Percentiles rank a stretch among this genome's conserved stretches.
phyloP scores from a whole-genome alignment of 768 basidiomycete genomes.

The Nidula microcarpa region DNA sequence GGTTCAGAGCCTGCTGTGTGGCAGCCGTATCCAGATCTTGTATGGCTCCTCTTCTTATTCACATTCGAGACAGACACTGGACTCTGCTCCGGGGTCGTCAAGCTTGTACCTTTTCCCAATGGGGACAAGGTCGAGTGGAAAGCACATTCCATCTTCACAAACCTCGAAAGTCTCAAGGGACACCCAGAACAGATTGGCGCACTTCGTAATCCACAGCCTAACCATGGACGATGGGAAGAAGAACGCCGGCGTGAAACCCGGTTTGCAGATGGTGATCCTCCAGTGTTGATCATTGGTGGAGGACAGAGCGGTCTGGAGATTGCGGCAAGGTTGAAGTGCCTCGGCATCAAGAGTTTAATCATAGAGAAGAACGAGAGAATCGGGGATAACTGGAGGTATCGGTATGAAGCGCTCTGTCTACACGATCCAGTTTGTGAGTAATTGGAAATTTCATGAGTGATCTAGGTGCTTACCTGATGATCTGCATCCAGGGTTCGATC shows the following conservation, averaged over 20 bases:
- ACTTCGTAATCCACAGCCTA: slow-evolving; percentile 34
- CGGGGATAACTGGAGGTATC: slow-evolving; percentile 63
- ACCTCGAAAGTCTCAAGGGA: slow-evolving; percentile 51
- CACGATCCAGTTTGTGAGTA: slow-evolving; percentile 67
- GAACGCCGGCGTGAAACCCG: slow-evolving; percentile 32
- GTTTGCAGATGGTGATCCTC: slow-evolving; percentile 51
- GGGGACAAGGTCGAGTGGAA: slow-evolving; percentile 43
- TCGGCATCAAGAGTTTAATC: slow-evolving; percentile 56
- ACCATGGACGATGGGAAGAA: slow-evolving; percentile 56
- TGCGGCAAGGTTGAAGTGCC: slow-evolving; percentile 61
- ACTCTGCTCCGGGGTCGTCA: slow-evolving; percentile 45
- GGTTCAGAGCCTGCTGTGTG: slow-evolving; percentile 12
- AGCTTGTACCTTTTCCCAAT: slow-evolving; percentile 42
- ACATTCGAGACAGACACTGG: slow-evolving; percentile 52
- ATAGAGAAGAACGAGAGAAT: slow-evolving; percentile 60
- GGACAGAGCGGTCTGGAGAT: slow-evolving; percentile 66
- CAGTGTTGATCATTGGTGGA: slow-evolving; percentile 60
- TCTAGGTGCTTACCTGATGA: background rate
- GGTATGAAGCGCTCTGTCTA: slow-evolving; percentile 65
- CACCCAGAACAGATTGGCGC: slow-evolving; percentile 48
- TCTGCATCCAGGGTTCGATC: slow-evolving; percentile 42
- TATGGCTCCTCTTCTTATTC: slow-evolving; percentile 56
- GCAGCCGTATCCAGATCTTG: slow-evolving; percentile 47
- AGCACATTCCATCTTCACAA: slow-evolving; percentile 57
- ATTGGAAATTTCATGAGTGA: slow-evolving; percentile 6